These are phyloP conservation scores for Apiotrichum gamsii DNA, from an alignment of 1,284 basidiomycete species.

Conservation along the genomic window DNA sequence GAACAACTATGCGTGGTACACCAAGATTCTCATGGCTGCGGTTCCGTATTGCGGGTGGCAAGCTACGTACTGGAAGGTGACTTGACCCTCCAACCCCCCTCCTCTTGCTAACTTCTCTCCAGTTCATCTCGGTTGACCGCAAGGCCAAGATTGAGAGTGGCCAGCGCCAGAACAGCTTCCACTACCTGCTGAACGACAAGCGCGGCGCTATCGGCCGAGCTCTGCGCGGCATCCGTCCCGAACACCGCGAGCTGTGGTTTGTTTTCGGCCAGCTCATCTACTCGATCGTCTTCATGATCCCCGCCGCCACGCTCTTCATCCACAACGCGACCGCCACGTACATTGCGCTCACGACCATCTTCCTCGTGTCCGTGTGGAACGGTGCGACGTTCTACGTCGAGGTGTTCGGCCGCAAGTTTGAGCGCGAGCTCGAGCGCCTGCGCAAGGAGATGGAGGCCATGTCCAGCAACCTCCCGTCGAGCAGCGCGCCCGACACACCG, in stretches of 20 bases:
- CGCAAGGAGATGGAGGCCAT: slow-evolving; percentile 61
- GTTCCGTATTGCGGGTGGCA: slow-evolving; percentile 71
- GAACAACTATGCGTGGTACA: slow-evolving; percentile 42
- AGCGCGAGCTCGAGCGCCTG: slow-evolving; percentile 77
- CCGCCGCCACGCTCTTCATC: slow-evolving; percentile 66
- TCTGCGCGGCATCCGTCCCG: slow-evolving; percentile 56
- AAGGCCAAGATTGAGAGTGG: slow-evolving; percentile 80
- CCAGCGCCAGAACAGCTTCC: slow-evolving; percentile 75
- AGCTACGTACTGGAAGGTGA: slow-evolving; percentile 80
- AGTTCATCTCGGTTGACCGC: slow-evolving; percentile 78
- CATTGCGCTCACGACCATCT: slow-evolving; percentile 68
- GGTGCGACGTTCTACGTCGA: slow-evolving; percentile 69
- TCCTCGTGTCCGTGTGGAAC: slow-evolving; percentile 64
- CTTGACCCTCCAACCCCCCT: background rate
- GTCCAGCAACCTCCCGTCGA: background rate
- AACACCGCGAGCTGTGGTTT: slow-evolving; percentile 66
- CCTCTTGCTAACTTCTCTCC: slow-evolving; percentile 2
- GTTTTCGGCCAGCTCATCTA: slow-evolving; percentile 85
- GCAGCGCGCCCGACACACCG: slow-evolving; percentile 7
- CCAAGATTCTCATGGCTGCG: slow-evolving; percentile 40
- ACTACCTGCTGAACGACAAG: slow-evolving; percentile 77
- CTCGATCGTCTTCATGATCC: slow-evolving; percentile 75
- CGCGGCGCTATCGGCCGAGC: slow-evolving; percentile 69
- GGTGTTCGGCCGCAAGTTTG: slow-evolving; percentile 92
- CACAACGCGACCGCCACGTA: slow-evolving; percentile 67